Evolutionary conservation across 345 rosid species (phyloP), one percentile per base, ranked within the genome.

Genomic region (Populus euphratica): DNA sequence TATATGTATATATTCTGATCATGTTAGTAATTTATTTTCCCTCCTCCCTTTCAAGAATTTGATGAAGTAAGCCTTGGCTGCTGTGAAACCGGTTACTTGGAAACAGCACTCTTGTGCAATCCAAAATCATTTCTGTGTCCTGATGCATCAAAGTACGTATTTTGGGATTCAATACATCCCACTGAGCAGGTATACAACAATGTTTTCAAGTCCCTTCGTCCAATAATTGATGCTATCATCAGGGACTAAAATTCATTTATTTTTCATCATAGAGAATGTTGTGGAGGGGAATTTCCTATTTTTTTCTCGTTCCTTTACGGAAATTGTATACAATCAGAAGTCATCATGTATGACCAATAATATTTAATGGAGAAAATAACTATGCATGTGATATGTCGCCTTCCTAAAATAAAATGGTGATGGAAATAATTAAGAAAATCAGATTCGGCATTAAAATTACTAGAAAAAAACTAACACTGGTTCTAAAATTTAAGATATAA

Each of bases 141-240:
- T 2, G 90, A 94, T 78, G 87, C 91, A 4, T 90, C 94, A 8
- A 88, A 85, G 38, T 92, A 87, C 77, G 88, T 91, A 17, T 94
- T 94, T 72, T 94, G 92, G 82, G 97, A 94, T 80, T 85, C 98
- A 2, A 86, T 94, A 59, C 98, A 94, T 74, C 97, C 98, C 72
- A 89, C 91, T 1, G 91, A 93, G 76, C 82, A 72, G 77, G 69
- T 91, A 3, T 94, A 90, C 47, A 61, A 71, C 72, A 76, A 73
- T 18, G 0, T 90, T 17, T 82, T 89, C 56, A 76, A 38, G 50
- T 62, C 82, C 8, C 18, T 63, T 68, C 93, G 81, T 73, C 85
- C 83, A 18, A 3, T 62, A 20, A 5, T 88, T 23, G 91, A 91
- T 76, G 20, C 14, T 3, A 5, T 89, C 20, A 18, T 86, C 21